Percentiles rank a stretch among this genome's conserved stretches.
Evolutionary conservation across 441 rosid genomes (phyloP).

Genomic region (Corymbia calophylla): DNA sequence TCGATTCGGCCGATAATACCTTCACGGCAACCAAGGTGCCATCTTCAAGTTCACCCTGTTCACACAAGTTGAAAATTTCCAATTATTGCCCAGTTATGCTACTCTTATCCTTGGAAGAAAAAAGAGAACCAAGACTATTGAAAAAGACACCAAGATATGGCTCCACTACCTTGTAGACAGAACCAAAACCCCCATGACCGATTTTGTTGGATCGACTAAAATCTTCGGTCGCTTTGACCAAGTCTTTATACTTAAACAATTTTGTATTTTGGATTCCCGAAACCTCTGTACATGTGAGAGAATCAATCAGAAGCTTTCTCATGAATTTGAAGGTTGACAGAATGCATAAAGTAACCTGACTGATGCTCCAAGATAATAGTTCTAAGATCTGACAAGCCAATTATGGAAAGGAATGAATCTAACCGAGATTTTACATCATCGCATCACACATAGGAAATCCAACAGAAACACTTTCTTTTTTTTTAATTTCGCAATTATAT

Average conservation of each 20-base stretch:
- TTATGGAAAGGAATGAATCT: not conserved
- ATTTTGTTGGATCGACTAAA: not conserved
- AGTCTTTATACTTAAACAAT: not conserved
- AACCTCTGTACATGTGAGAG: conserved; percentile 24
- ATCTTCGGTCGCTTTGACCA: not conserved
- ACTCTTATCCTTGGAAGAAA: not conserved
- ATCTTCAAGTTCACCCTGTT: conserved; percentile 50
- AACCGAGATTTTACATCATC: not conserved
- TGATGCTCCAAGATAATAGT: not conserved
- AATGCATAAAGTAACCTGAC: not conserved
- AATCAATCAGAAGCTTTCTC: not conserved
- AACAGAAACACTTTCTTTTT: not conserved
- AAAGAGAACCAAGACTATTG: not conserved
- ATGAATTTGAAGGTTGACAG: not conserved
- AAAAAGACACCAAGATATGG: not conserved
- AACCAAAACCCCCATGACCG: not conserved
- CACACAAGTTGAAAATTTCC: not conserved
- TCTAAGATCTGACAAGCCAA: not conserved
- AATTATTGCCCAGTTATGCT: not conserved
- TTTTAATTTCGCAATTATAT: not conserved
- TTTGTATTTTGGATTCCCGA: conserved; percentile 1
- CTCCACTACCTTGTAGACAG: conserved; percentile 36
- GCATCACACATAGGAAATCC: not conserved
- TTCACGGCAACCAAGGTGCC: conserved; percentile 46
- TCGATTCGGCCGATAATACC: conserved; percentile 51